These are phyloP conservation scores for Cenchrus americanus DNA, from an alignment of 176 grass and related monocot species.

Conservation along the genomic window DNA sequence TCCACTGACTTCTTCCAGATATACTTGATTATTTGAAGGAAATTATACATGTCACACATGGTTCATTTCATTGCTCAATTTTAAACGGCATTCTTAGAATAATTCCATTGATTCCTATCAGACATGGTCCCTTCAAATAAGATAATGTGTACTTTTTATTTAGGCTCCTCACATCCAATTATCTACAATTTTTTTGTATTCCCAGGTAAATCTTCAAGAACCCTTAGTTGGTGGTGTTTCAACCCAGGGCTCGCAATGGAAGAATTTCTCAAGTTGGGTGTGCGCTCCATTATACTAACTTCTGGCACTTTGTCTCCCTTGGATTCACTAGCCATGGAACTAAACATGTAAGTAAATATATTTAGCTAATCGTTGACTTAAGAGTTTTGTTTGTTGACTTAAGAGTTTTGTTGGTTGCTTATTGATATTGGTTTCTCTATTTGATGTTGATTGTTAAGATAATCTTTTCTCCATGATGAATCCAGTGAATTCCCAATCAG, in stretches of 20 bases:
- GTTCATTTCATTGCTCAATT: conserved; percentile 4
- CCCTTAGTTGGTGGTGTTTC: conserved; percentile 99
- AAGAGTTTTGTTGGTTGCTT: conserved; percentile 15
- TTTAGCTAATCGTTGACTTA: conserved; percentile 35
- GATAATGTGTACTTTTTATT: background rate
- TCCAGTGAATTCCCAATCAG: conserved; percentile 91
- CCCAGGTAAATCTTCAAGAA: conserved; percentile 77
- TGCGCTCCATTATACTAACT: conserved; percentile 90
- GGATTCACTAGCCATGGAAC: conserved; percentile 93
- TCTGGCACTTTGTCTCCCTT: conserved; percentile 97
- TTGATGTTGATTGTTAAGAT: conserved; percentile 24
- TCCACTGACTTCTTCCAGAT: background rate
- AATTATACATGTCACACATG: background rate
- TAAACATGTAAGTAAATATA: conserved; percentile 79
- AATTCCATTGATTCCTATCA: conserved; percentile 8
- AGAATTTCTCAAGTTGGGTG: conserved; percentile 86
- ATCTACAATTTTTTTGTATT: conserved; percentile 35
- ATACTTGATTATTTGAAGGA: conserved; percentile 2
- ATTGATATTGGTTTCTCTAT: conserved; percentile 31
- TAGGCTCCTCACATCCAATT: conserved; percentile 36
- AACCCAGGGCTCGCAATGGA: conserved; percentile 94
- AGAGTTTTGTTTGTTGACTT: background rate
- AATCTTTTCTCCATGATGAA: conserved; percentile 48
- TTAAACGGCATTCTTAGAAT: conserved; percentile 30
- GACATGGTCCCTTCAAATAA: conserved; percentile 16